These are phyloP conservation scores for Vigna angularis DNA, from an alignment of 306 rosid species.

Conservation along the genomic window DNA sequence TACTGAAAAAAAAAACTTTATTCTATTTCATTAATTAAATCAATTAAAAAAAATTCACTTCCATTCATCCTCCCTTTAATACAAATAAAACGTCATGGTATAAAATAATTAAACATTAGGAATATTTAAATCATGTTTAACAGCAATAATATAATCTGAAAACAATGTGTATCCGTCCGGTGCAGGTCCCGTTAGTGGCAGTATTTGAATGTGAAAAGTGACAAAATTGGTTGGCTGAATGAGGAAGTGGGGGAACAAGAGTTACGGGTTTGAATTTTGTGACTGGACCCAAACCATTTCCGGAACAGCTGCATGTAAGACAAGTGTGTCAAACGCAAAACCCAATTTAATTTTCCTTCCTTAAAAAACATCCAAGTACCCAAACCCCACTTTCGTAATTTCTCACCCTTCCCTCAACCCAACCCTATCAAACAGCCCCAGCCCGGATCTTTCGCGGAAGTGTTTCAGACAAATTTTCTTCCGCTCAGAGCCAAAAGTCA, in stretches of 20 bases:
- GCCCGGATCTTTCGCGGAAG: constrained; percentile 89
- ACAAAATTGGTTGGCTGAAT: neutral
- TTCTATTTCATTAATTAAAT: no score
- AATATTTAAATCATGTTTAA: no score
- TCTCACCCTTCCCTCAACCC: neutral
- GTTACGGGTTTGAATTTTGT: constrained; percentile 23
- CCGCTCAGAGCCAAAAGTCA: constrained; percentile 69
- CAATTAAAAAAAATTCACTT: no score
- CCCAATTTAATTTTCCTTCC: neutral
- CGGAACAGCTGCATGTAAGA: constrained; percentile 75
- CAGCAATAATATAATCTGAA: neutral
- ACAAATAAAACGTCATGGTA: no score
- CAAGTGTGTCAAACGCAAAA: constrained; percentile 69
- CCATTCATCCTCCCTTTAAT: no score
- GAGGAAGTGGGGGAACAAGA: neutral
- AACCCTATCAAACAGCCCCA: constrained; percentile 62
- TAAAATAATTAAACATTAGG: no score
- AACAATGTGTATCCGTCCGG: neutral
- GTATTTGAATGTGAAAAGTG: neutral
- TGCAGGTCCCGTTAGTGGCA: neutral
- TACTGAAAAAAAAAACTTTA: no score
- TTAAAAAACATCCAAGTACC: neutral
- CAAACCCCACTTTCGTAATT: constrained; percentile 44
- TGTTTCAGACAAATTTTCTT: constrained; percentile 85
- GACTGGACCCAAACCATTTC: constrained; percentile 32